Evolutionary conservation across 768 basidiomycete species (phyloP).

Genomic region (Crepidotus variabilis): DNA sequence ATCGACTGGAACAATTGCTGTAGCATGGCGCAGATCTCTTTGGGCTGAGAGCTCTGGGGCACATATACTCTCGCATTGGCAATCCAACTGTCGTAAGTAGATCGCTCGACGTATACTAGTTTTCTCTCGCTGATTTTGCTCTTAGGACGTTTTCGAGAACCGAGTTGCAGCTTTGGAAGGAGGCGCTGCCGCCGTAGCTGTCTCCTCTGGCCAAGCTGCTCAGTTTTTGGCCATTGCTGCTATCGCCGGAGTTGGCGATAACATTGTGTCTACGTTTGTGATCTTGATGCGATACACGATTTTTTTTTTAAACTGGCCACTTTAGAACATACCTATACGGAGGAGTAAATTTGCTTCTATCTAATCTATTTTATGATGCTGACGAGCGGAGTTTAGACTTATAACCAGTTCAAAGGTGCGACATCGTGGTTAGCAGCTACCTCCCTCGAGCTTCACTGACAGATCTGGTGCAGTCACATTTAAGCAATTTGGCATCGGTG

Average conservation of each 20-base stretch:
- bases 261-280: too few species aligned
- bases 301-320: too few species aligned
- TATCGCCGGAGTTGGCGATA: constrained; percentile 64
- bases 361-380: neutral
- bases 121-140: too few species aligned
- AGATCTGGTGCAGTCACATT: constrained; percentile 57
- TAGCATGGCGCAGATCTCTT: constrained; percentile 69
- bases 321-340: too few species aligned
- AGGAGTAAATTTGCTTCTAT: constrained; percentile 57
- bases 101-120: too few species aligned
- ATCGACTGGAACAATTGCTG: constrained; percentile 40
- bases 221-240: constrained; percentile 70
- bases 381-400: constrained; percentile 51
- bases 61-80: constrained; percentile 66
- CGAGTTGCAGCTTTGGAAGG: constrained; percentile 81
- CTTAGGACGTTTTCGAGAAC: constrained; percentile 73
- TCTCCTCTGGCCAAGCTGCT: constrained; percentile 72
- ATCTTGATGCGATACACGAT: too few species aligned
- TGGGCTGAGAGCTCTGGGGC: constrained; percentile 60
- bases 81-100: constrained; percentile 60
- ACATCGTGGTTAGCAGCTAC: neutral
- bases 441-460: constrained; percentile 8
- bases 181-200: constrained; percentile 71
- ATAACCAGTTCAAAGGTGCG: constrained; percentile 66
- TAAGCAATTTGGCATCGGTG: constrained; percentile 62